Percentiles rank a stretch among this genome's conserved stretches.
Evolutionary conservation across 2,329 filamentous ascomycete species (phyloP).

Genomic region (Colletotrichum ledebouriae): DNA sequence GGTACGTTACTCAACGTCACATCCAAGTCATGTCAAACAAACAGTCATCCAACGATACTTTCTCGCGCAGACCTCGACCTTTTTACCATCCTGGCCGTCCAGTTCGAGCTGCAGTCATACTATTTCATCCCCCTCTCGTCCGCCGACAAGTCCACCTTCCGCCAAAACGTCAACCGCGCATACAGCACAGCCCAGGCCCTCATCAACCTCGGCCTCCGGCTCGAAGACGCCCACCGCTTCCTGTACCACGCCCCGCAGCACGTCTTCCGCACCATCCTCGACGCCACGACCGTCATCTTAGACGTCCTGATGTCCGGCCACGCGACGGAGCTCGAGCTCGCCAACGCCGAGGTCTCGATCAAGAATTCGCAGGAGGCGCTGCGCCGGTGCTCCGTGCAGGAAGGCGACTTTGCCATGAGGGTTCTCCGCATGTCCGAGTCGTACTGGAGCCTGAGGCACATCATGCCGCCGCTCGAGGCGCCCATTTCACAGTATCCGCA

Average conservation of each 20-base stretch:
- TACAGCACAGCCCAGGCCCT: slow-evolving; percentile 63
- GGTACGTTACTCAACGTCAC: slow-evolving; percentile 51
- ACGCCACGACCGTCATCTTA: slow-evolving; percentile 54
- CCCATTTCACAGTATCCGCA: slow-evolving; percentile 58
- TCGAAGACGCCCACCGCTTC: slow-evolving; percentile 48
- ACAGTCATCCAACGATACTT: too few relatives aligned
- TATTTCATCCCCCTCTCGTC: slow-evolving; percentile 63
- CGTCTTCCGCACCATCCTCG: slow-evolving; percentile 61
- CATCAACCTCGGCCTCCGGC: slow-evolving; percentile 53
- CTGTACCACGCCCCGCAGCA: slow-evolving; percentile 64
- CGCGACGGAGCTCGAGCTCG: slow-evolving; percentile 42
- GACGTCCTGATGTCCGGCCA: slow-evolving; percentile 52
- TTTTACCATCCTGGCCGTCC: slow-evolving; percentile 63
- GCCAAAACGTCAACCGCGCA: slow-evolving; percentile 60
- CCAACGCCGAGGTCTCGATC: slow-evolving; percentile 40
- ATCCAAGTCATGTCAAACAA: too few relatives aligned
- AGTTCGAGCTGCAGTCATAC: slow-evolving; percentile 67
- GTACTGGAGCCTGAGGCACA: slow-evolving; percentile 59
- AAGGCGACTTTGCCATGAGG: slow-evolving; percentile 63
- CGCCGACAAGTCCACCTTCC: slow-evolving; percentile 55
- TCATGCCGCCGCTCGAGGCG: slow-evolving; percentile 55
- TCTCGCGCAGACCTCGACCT: slow-evolving; percentile 58
- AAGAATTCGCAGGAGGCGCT: slow-evolving; percentile 48
- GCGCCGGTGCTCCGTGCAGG: slow-evolving; percentile 60
- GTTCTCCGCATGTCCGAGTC: slow-evolving; percentile 62